Conservation (phyloP, 2,329 filamentous ascomycete species). For the Drechslerella dactyloides region DNA sequence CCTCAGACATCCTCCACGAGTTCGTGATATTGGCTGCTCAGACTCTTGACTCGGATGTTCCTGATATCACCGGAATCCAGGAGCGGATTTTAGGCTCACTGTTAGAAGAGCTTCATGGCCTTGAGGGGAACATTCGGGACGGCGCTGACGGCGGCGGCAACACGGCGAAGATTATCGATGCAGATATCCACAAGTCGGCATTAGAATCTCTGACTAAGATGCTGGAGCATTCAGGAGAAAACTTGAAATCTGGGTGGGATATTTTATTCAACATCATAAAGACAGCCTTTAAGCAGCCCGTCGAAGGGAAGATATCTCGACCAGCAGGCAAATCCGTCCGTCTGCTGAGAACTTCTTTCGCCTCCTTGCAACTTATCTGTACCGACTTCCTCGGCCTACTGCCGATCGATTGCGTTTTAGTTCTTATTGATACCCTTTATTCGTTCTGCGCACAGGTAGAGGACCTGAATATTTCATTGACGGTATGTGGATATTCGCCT, state of each 20-base stretch:
- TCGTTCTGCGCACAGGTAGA: slow-evolving; percentile 88
- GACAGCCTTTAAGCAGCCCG: slow-evolving; percentile 70
- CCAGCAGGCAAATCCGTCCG: slow-evolving; percentile 50
- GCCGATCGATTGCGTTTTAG: slow-evolving; percentile 73
- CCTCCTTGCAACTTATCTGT: slow-evolving; percentile 86
- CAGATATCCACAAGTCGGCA: slow-evolving; percentile 79
- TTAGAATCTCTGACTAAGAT: slow-evolving; percentile 81
- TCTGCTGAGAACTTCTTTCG: slow-evolving; percentile 77
- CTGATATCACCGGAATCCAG: slow-evolving; percentile 57
- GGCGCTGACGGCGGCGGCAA: slow-evolving; percentile 60
- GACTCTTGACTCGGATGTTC: slow-evolving; percentile 56
- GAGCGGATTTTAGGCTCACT: slow-evolving; percentile 59
- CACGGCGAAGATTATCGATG: slow-evolving; percentile 62
- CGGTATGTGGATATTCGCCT: slow-evolving; percentile 62
- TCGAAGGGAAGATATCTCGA: slow-evolving; percentile 24
- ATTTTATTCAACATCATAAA: slow-evolving; percentile 83
- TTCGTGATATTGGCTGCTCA: slow-evolving; percentile 61
- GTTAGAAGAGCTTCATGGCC: slow-evolving; percentile 59
- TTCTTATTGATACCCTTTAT: slow-evolving; percentile 84
- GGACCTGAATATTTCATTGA: slow-evolving; percentile 93
- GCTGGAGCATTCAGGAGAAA: slow-evolving; percentile 86
- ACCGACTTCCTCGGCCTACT: slow-evolving; percentile 86
- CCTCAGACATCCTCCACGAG: slow-evolving; percentile 62
- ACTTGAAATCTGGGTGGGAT: slow-evolving; percentile 81
- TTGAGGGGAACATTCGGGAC: slow-evolving; percentile 72